Percentiles rank a stretch among this genome's conserved stretches.
Conservation (phyloP, 371 early-diverging fungal species). For the Dichotomocladium elegans region DNA sequence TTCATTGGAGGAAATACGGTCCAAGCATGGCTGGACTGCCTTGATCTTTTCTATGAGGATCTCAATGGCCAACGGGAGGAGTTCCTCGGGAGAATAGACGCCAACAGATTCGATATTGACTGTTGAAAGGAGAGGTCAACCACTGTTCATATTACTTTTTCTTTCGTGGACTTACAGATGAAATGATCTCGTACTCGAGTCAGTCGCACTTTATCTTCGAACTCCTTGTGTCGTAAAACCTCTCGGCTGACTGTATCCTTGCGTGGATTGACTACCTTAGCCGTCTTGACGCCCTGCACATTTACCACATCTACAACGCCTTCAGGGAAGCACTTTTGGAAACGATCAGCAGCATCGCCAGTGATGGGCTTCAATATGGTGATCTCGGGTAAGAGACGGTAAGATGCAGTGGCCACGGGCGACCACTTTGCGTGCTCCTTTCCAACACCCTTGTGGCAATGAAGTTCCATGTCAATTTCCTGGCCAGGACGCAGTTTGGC, state of each 20-base stretch:
- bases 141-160: not conserved
- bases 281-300: slow-evolving; percentile 62
- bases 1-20: slow-evolving; percentile 5
- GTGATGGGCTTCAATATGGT: slow-evolving; percentile 80
- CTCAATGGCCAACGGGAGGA: slow-evolving; percentile 76
- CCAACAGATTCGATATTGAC: slow-evolving; percentile 92
- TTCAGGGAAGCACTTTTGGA: slow-evolving; percentile 86
- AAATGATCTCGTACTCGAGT: slow-evolving; percentile 94
- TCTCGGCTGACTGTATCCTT: slow-evolving; percentile 96
- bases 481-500: slow-evolving; percentile 96
- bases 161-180: slow-evolving; percentile 72
- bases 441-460: slow-evolving; percentile 93
- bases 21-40: not conserved
- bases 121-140: slow-evolving; percentile 27
- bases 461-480: slow-evolving; percentile 82
- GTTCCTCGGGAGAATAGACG: slow-evolving; percentile 69
- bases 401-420: slow-evolving; percentile 97
- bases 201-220: slow-evolving; percentile 88
- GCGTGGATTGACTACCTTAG: slow-evolving; percentile 89
- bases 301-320: slow-evolving; percentile 87
- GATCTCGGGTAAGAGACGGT: slow-evolving; percentile 94
- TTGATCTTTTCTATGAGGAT: slow-evolving; percentile 81
- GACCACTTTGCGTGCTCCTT: slow-evolving; percentile 98
- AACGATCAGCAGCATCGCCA: slow-evolving; percentile 84
- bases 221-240: slow-evolving; percentile 91